A percentile compares a stretch with the other conserved stretches of the same genome.
These are phyloP conservation scores for Nannochloropsis salina DNA, from an alignment of 108 stramenopile species.

Conservation along the genomic window DNA sequence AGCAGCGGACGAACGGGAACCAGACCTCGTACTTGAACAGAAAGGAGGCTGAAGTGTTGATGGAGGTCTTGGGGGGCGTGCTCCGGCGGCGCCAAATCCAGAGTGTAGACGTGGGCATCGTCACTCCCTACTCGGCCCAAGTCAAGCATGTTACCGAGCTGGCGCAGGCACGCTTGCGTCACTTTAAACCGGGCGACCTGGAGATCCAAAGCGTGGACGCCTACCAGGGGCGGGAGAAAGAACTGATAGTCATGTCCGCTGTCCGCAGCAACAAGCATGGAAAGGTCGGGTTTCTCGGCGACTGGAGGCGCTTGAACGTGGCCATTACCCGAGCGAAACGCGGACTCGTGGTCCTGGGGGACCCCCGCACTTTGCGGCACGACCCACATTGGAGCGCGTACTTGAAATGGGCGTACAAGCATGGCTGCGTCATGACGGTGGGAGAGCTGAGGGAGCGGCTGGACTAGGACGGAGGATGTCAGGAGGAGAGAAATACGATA, in stretches of 20 bases:
- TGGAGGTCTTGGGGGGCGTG: conserved; percentile 30
- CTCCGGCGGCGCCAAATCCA: conserved; percentile 29
- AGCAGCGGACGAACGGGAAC: background rate
- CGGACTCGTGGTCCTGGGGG: conserved; percentile 44
- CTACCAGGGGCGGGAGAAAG: conserved; percentile 54
- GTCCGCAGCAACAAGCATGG: conserved; percentile 44
- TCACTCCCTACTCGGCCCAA: conserved; percentile 47
- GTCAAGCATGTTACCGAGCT: conserved; percentile 39
- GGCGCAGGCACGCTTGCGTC: conserved; percentile 26
- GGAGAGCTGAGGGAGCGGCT: conserved; percentile 22
- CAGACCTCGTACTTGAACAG: conserved; percentile 38
- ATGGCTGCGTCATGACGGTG: conserved; percentile 31
- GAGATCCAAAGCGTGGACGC: conserved; percentile 50
- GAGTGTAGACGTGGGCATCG: conserved; percentile 41
- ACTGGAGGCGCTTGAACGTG: conserved; percentile 53
- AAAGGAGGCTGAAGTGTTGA: conserved; percentile 42
- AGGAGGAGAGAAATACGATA: too few relatives aligned
- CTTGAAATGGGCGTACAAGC: conserved; percentile 30
- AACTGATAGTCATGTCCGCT: conserved; percentile 49
- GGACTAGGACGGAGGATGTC: background rate
- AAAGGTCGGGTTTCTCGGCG: conserved; percentile 46
- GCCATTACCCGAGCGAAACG: conserved; percentile 50
- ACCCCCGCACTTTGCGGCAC: conserved; percentile 39
- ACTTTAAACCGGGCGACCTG: conserved; percentile 23
- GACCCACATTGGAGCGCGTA: conserved; percentile 43